Conservation (phyloP, 257 asterid genomes). For the Coffea eugenioides region DNA sequence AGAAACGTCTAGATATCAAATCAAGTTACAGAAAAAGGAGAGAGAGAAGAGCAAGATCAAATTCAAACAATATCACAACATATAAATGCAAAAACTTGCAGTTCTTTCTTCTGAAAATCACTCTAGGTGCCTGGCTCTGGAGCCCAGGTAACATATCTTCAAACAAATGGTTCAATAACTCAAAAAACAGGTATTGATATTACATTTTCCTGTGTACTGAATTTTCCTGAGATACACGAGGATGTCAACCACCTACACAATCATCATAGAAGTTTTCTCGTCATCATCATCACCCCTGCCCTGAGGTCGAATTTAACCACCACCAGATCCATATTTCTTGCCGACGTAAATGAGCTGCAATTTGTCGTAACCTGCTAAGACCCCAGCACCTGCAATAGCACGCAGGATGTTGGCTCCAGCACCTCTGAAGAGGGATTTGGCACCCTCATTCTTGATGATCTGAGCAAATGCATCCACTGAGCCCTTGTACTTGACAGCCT, state of each 20-base stretch:
- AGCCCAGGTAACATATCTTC: no score
- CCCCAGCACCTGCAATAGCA: constrained; percentile 85
- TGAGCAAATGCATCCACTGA: constrained; percentile 62
- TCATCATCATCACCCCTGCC: constrained; percentile 23
- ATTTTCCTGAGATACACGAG: not conserved
- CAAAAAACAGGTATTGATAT: no score
- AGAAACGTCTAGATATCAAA: no score
- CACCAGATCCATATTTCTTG: constrained; percentile 73
- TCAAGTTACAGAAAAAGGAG: no score
- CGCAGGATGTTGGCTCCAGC: constrained; percentile 81
- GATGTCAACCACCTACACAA: constrained; percentile 6
- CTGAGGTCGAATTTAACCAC: constrained; percentile 27
- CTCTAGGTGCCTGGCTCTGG: no score
- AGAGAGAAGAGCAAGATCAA: no score
- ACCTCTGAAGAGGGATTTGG: constrained; percentile 68
- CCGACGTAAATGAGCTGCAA: constrained; percentile 62
- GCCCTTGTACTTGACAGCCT: constrained; percentile 65
- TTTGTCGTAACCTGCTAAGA: constrained; percentile 71
- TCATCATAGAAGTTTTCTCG: constrained; percentile 17
- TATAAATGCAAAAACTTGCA: no score
- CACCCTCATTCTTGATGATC: constrained; percentile 65
- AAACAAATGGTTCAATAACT: no score
- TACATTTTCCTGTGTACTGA: no score
- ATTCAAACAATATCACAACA: no score
- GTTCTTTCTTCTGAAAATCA: no score